These are phyloP conservation scores for Microdochium bolleyi DNA, from an alignment of 2,329 filamentous ascomycete genomes.

Conservation along the genomic window DNA sequence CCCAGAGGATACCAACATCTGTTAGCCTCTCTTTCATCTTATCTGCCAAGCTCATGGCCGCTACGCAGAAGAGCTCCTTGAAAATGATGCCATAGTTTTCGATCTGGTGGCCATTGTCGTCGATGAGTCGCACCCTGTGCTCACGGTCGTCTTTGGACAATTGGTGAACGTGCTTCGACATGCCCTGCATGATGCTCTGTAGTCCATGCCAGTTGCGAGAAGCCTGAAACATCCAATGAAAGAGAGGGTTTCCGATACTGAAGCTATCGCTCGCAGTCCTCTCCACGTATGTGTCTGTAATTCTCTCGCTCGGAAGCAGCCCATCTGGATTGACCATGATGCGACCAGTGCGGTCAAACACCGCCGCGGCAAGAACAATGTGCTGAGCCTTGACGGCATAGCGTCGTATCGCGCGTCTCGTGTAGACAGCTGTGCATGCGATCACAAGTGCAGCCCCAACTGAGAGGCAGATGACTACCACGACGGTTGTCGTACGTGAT, in stretches of 20 bases:
- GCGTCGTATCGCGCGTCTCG: constrained; percentile 41
- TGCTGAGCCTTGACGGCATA: constrained; percentile 54
- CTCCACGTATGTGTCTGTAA: constrained; percentile 70
- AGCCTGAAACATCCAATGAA: constrained; percentile 81
- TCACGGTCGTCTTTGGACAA: constrained; percentile 30
- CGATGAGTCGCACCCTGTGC: constrained; percentile 34
- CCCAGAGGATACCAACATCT: constrained; percentile 62
- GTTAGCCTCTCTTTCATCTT: constrained; percentile 56
- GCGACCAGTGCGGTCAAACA: constrained; percentile 59
- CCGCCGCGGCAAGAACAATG: constrained; percentile 49
- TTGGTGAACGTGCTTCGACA: constrained; percentile 61
- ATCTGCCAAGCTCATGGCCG: constrained; percentile 65
- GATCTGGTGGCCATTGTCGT: constrained; percentile 48
- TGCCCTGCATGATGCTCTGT: constrained; percentile 58
- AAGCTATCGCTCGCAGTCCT: constrained; percentile 67
- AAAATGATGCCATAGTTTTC: constrained; percentile 70
- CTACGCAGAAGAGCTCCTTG: constrained; percentile 75
- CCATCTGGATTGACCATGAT: constrained; percentile 65
- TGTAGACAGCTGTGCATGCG: constrained; percentile 44
- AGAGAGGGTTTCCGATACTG: constrained; percentile 67
- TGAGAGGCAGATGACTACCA: constrained; percentile 64
- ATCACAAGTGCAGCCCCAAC: constrained; percentile 54
- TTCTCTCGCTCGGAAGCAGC: constrained; percentile 62
- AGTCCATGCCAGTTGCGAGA: constrained; percentile 71
- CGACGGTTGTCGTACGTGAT: constrained; percentile 58